phyloP scores from a whole-genome alignment of 2,329 filamentous ascomycete species.

The Hypocreales sp. region DNA sequence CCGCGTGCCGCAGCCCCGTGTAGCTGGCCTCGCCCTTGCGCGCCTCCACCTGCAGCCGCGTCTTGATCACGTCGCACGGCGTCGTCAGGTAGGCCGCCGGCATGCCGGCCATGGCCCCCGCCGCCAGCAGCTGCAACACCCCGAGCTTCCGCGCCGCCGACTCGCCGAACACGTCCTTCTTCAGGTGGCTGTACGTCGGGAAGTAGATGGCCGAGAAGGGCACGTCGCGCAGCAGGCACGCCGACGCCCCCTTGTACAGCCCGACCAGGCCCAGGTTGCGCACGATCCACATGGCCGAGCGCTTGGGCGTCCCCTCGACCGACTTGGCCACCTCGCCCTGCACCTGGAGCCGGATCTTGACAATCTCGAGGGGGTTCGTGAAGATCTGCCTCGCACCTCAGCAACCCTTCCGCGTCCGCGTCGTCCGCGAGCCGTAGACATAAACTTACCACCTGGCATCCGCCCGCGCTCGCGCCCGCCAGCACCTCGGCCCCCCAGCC shows the following conservation, averaged over 20 bases:
- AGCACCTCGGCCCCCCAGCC: conserved; percentile 57
- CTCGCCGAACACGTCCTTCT: conserved; percentile 89
- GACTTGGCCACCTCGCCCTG: conserved; percentile 91
- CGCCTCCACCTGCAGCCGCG: conserved; percentile 89
- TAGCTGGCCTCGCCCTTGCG: conserved; percentile 88
- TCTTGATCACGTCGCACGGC: conserved; percentile 98
- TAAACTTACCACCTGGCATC: conserved; percentile 90
- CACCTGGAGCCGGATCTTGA: conserved; percentile 96
- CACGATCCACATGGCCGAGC: conserved; percentile 96
- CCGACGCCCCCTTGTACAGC: conserved; percentile 90
- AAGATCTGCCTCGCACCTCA: conserved; percentile 47
- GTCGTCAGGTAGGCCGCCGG: conserved; percentile 89
- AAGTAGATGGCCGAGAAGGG: conserved; percentile 99
- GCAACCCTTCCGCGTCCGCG: not conserved
- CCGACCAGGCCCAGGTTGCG: conserved; percentile 86
- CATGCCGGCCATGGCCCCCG: conserved; percentile 89
- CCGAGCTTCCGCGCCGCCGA: conserved; percentile 74
- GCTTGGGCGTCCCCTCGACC: conserved; percentile 65
- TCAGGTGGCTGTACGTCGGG: conserved; percentile 88
- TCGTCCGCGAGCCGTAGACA: too few relatives aligned
- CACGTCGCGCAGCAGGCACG: conserved; percentile 87
- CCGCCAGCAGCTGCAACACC: conserved; percentile 77
- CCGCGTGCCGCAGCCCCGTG: conserved; percentile 74
- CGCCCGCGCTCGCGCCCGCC: conserved; percentile 79
- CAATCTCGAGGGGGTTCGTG: conserved; percentile 95